These are phyloP conservation scores for Ascochyta viciae-villosae DNA, from an alignment of 2,329 filamentous ascomycete genomes.

Conservation along the genomic window DNA sequence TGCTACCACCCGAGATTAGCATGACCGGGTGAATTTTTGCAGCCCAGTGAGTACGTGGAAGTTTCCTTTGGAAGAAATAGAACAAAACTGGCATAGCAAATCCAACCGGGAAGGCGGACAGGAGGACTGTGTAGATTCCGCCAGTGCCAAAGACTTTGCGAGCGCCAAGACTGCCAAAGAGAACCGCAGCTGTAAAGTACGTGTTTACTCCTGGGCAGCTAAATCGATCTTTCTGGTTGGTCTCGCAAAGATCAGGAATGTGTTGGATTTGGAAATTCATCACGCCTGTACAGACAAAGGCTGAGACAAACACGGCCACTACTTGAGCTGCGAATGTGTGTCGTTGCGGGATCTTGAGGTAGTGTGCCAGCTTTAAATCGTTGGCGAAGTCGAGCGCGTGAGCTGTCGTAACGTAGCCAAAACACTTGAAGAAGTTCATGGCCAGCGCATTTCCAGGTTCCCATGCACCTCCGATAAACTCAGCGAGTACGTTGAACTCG, in stretches of 20 bases:
- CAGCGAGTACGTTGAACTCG: not conserved
- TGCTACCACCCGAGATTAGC: too few relatives aligned
- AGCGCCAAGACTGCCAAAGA: conserved; percentile 64
- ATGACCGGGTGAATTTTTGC: too few relatives aligned
- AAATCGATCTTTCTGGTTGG: conserved; percentile 49
- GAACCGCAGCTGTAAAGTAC: conserved; percentile 64
- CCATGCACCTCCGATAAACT: conserved; percentile 17
- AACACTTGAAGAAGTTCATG: conserved; percentile 18
- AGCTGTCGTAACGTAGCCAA: conserved; percentile 17
- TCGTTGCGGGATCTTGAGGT: conserved; percentile 67
- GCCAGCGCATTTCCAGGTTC: conserved; percentile 16
- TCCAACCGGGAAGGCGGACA: conserved; percentile 61
- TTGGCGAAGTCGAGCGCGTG: conserved; percentile 21
- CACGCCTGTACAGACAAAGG: conserved; percentile 59
- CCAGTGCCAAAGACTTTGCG: conserved; percentile 58
- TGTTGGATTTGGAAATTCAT: conserved; percentile 55
- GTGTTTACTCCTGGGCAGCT: conserved; percentile 62
- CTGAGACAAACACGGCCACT: conserved; percentile 63
- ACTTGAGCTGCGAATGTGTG: conserved; percentile 67
- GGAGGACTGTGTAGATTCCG: conserved; percentile 57
- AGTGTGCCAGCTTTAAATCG: conserved; percentile 48
- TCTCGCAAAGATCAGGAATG: conserved; percentile 59
- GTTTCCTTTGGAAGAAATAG: conserved; percentile 22
- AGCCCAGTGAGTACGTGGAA: not conserved
- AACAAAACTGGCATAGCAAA: conserved; percentile 55